phyloP scores from a whole-genome alignment of 805 yeast species.

The Saturnispora ahearnii region DNA sequence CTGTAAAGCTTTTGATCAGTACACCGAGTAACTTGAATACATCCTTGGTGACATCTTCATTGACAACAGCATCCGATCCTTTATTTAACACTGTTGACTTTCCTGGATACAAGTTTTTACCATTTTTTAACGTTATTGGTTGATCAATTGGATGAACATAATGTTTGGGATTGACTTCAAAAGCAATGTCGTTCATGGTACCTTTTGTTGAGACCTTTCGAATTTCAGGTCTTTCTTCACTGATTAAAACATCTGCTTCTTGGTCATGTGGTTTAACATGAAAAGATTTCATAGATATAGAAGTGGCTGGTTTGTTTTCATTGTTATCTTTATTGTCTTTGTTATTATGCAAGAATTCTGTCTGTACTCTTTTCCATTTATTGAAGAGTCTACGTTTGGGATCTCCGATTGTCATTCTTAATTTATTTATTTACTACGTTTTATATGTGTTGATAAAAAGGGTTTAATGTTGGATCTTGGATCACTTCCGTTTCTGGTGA shows the following conservation, averaged over 20 bases:
- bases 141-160: constrained; percentile 27
- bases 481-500: too few species aligned
- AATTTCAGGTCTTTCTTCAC: background rate
- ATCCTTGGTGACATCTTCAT: constrained; percentile 11
- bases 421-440: too few species aligned
- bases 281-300: background rate
- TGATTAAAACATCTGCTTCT: background rate
- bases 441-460: background rate
- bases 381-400: background rate
- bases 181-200: constrained; percentile 22
- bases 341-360: background rate
- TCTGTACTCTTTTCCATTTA: background rate
- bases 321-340: background rate
- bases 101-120: constrained; percentile 12
- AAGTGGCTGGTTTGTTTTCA: background rate
- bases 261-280: constrained; percentile 3
- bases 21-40: constrained; percentile 10
- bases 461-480: background rate
- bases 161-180: constrained; percentile 18
- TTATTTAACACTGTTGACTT: background rate
- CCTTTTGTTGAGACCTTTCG: background rate
- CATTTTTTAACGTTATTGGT: constrained; percentile 18
- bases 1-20: constrained; percentile 7
- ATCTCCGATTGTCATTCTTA: background rate
- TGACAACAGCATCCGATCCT: background rate